Conservation (phyloP, 2,329 filamentous ascomycete species). For the Penicillium thymicola region DNA sequence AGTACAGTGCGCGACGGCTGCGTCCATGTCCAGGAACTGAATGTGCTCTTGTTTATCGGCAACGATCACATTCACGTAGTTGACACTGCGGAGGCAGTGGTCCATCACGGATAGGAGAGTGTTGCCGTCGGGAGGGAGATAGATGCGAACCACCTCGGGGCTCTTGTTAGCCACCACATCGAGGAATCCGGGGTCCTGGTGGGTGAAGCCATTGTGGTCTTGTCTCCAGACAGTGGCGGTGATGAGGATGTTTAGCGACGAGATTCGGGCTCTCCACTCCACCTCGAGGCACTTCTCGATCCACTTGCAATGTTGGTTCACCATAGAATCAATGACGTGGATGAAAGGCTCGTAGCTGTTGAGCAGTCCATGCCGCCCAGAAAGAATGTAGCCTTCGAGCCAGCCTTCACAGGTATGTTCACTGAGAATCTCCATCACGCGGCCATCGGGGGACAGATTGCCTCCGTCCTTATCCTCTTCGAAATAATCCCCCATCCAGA, state of each 20-base stretch:
- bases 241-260: constrained; percentile 75
- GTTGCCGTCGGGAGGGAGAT: constrained; percentile 76
- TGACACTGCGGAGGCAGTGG: constrained; percentile 68
- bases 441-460: constrained; percentile 64
- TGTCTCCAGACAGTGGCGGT: constrained; percentile 78
- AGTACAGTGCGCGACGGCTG: constrained; percentile 70
- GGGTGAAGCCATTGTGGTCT: constrained; percentile 80
- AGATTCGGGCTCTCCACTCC: constrained; percentile 69
- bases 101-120: constrained; percentile 72
- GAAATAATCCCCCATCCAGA: constrained; percentile 76
- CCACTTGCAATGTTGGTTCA: constrained; percentile 84
- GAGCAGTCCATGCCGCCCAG: constrained; percentile 70
- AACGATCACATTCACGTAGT: constrained; percentile 79
- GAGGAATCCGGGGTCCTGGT: constrained; percentile 77
- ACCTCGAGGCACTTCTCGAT: constrained; percentile 78
- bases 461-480: constrained; percentile 72
- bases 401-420: constrained; percentile 78
- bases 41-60: constrained; percentile 77
- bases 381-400: constrained; percentile 75
- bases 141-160: constrained; percentile 75
- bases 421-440: constrained; percentile 81
- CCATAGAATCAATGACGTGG: constrained; percentile 80
- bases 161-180: constrained; percentile 77
- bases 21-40: constrained; percentile 71
- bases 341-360: constrained; percentile 84